Evolutionary conservation across 768 basidiomycete species (phyloP).

Genomic region (Suillus subaureus): DNA sequence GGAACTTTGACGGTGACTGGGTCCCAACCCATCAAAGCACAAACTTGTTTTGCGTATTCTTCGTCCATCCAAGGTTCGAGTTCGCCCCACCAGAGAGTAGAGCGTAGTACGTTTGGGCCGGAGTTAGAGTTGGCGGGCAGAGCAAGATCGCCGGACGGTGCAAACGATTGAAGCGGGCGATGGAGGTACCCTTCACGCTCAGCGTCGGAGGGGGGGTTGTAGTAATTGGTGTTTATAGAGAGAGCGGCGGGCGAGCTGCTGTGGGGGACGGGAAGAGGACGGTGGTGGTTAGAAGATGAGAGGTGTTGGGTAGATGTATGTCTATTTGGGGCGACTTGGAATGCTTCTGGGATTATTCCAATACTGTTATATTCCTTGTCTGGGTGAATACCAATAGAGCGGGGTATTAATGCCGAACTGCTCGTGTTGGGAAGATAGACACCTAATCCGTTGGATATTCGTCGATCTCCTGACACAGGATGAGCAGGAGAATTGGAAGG

Average conservation of each 20-base stretch:
- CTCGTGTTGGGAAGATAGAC: conserved; percentile 21
- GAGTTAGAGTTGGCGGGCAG: conserved; percentile 31
- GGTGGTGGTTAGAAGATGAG: conserved; percentile 48
- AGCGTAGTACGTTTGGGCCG: conserved; percentile 40
- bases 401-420: conserved; percentile 31
- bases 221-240: conserved; percentile 21
- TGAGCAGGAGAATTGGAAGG: conserved; percentile 16
- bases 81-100: conserved; percentile 84
- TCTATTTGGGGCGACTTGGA: conserved; percentile 38
- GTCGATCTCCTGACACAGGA: conserved; percentile 26
- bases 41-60: conserved; percentile 90
- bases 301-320: conserved; percentile 29
- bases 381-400: conserved; percentile 37
- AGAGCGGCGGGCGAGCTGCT: conserved; percentile 25
- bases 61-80: conserved; percentile 98
- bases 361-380: conserved; percentile 39
- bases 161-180: conserved; percentile 21
- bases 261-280: conserved; percentile 36
- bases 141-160: conserved; percentile 19
- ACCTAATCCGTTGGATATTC: conserved; percentile 17
- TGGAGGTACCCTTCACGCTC: conserved; percentile 21
- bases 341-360: conserved; percentile 29
- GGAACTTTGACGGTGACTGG: conserved; percentile 74
- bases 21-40: conserved; percentile 86
- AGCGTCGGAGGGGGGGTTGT: conserved; percentile 20